A percentile compares a stretch with the other conserved stretches of the same genome.
Conservation (phyloP, 2,329 filamentous ascomycete genomes). For the Alternaria postmessia region DNA sequence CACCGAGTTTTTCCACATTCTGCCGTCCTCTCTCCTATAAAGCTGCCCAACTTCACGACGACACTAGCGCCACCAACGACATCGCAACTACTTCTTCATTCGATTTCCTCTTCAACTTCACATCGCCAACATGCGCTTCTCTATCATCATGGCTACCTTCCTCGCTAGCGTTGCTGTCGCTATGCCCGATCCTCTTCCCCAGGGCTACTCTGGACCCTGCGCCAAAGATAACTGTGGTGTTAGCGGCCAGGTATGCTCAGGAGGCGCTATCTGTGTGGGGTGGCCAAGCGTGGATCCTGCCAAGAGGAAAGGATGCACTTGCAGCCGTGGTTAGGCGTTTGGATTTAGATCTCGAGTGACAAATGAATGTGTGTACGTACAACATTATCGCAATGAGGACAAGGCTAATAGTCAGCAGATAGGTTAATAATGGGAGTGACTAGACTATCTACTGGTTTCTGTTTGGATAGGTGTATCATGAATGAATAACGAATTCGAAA, state of each 20-base stretch:
- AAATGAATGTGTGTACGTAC: not conserved
- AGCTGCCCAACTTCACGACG: not conserved
- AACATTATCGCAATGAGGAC: rapidly evolving
- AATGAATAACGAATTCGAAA: not conserved
- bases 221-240: conserved; percentile 20
- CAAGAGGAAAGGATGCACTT: conserved; percentile 26
- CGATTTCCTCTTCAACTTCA: not conserved
- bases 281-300: conserved; percentile 22
- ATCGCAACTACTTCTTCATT: not conserved
- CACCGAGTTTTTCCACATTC: not conserved
- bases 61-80: not conserved
- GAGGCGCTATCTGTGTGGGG: conserved; percentile 16
- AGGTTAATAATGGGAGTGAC: not conserved
- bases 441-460: not conserved
- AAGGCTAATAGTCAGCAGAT: not conserved
- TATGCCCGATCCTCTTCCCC: conserved; percentile 33
- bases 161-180: conserved; percentile 26
- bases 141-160: conserved; percentile 23
- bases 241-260: conserved; percentile 11
- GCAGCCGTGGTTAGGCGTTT: conserved; percentile 18
- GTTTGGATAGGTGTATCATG: not conserved
- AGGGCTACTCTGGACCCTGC: conserved; percentile 33
- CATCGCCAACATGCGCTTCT: conserved; percentile 21
- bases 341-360: not conserved
- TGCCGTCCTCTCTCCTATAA: not conserved